Base-by-base conservation (phyloP, 768 basidiomycete species). In the Phylloporus rhodoxanthus region DNA sequence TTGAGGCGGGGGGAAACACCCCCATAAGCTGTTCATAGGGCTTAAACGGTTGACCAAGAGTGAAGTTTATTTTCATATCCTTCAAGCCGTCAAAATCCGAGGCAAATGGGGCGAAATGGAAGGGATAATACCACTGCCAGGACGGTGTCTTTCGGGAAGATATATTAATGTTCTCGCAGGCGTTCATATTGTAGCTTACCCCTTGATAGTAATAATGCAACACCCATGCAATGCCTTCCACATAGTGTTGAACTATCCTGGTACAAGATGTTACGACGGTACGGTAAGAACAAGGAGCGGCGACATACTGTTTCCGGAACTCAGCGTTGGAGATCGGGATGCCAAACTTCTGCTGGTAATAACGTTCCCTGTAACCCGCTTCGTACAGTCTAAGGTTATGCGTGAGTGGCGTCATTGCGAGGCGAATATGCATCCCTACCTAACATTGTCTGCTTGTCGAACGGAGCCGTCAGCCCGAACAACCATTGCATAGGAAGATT, bases 121-220 rank as follows among this genome's bases (percentile, higher is more conserved):
- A 94, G 1, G 96, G 96, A 67, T 97, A 98, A 71, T 87, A 99
- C 96, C 96, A 99, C 62, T 93, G 83, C 95, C 95, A 98, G 3
- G 94, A 96, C 4, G 90, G 88, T 8, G 89, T 82, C 91, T 87
- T 52, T 38, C 41, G 33, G 45, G 44, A 53, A 54, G 43, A 45
- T 57, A 58, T 45, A 60, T 61, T 29, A 63, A 53, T 51, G n/a
- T 9, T 30, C 45, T 42, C 21, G 51, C 19, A 46, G 5, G 37
- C 17, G 11, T 25, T 8, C 34, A 43, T 37, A 39, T 44, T 28
- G 33, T 33, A 20, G 69, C 82, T 53, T 68, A 96, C 93, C 60
- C 96, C 96, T 77, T 98, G 95, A 65, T 98, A 99, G 65, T 99
- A 98, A 68, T 99, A 99, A 52, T 86, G 84, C 52, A 99, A 69